phyloP scores from a whole-genome alignment of 2,329 filamentous ascomycete genomes.

The Diaporthe sp. region DNA sequence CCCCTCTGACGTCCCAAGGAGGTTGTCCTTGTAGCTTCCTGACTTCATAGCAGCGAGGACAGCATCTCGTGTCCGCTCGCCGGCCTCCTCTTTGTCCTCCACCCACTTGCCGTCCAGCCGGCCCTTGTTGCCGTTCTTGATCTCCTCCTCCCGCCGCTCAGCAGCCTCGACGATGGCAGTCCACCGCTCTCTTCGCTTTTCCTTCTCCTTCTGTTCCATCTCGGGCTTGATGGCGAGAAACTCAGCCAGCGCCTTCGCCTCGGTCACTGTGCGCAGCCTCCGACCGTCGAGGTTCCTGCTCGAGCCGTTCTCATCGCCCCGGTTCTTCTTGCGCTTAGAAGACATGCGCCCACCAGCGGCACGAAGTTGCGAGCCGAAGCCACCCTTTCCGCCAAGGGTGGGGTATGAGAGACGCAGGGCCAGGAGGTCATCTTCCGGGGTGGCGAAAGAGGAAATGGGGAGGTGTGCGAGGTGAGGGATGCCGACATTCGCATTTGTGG shows the following conservation, averaged over 20 bases:
- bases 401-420: conserved; percentile 84
- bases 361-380: conserved; percentile 96
- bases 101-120: conserved; percentile 92
- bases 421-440: conserved; percentile 75
- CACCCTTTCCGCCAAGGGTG: conserved; percentile 93
- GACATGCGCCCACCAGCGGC: conserved; percentile 99
- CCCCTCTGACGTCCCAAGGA: conserved; percentile 64
- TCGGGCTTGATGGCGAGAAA: conserved; percentile 96
- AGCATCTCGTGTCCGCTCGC: conserved; percentile 83
- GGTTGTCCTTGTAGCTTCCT: conserved; percentile 72
- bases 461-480: conserved; percentile 66
- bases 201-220: conserved; percentile 95
- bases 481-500: conserved; percentile 83
- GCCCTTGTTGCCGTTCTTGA: conserved; percentile 78
- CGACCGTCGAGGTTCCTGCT: conserved; percentile 94
- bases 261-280: conserved; percentile 89
- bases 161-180: conserved; percentile 88
- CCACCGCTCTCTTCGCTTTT: conserved; percentile 86
- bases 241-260: conserved; percentile 94
- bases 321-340: conserved; percentile 86
- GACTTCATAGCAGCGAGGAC: conserved; percentile 78
- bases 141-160: conserved; percentile 85
- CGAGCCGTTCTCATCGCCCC: conserved; percentile 87
- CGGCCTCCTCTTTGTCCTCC: conserved; percentile 92
- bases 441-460: conserved; percentile 71